Conservation (phyloP, 805 yeast genomes). For the Schwanniomyces yamadae region DNA sequence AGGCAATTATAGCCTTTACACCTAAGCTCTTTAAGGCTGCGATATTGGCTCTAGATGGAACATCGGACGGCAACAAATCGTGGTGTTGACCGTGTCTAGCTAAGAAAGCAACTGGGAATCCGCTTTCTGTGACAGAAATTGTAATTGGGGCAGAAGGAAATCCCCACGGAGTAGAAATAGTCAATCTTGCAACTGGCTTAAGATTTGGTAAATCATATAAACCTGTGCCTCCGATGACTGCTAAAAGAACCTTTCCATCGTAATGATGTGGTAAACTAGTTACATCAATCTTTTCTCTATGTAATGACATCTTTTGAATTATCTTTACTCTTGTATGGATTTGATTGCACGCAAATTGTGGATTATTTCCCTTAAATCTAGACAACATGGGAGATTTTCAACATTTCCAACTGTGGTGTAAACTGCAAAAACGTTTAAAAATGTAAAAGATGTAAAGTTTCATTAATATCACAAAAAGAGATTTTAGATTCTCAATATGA, state of each 20-base stretch:
- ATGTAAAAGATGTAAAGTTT: too few relatives aligned
- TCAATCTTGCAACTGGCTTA: constrained; percentile 79
- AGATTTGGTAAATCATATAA: constrained; percentile 80
- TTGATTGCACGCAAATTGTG: neutral
- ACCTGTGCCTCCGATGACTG: constrained; percentile 98
- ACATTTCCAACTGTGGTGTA: neutral
- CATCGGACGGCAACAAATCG: constrained; percentile 85
- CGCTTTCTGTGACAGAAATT: constrained; percentile 70
- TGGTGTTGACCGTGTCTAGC: constrained; percentile 95
- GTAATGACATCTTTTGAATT: constrained; percentile 34
- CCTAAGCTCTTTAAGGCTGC: constrained; percentile 91
- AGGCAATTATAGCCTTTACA: constrained; percentile 84
- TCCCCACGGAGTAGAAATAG: constrained; percentile 96
- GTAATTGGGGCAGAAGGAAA: constrained; percentile 92
- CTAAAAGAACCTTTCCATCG: constrained; percentile 70
- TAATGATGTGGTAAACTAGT: constrained; percentile 49
- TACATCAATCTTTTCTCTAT: constrained; percentile 30
- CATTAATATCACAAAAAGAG: constrained; percentile 1
- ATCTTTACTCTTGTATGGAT: neutral
- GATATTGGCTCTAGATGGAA: constrained; percentile 90
- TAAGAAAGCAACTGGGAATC: constrained; percentile 87
- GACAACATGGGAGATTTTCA: neutral
- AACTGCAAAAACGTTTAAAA: constrained; percentile 1
- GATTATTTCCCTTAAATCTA: neutral
- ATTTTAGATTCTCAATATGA: neutral